Evolutionary conservation across 352 stramenopile species (phyloP).

Genomic region (Phytophthora crassamura): DNA sequence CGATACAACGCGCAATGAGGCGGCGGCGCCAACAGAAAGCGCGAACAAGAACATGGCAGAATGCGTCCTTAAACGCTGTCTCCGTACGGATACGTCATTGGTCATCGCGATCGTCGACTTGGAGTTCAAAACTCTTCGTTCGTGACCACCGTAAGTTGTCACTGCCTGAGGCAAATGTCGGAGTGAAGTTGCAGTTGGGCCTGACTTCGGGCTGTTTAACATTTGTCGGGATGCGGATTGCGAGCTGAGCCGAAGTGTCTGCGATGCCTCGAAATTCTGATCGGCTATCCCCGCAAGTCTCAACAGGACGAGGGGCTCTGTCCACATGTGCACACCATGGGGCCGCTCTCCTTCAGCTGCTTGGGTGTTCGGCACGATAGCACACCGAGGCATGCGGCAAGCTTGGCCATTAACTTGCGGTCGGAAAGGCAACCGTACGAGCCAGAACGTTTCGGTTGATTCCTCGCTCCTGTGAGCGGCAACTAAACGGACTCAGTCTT

Average conservation of each 20-base stretch:
- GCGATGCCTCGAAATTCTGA: slow-evolving; percentile 21
- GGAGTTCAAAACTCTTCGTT: too few relatives aligned
- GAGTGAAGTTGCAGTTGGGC: slow-evolving; percentile 13
- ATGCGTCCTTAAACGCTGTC: background rate
- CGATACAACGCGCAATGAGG: slow-evolving; percentile 2
- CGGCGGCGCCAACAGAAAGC: background rate
- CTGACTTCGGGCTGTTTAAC: slow-evolving; percentile 19
- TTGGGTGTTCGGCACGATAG: slow-evolving; percentile 17
- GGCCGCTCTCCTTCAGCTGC: slow-evolving; percentile 18
- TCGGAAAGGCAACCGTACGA: too few relatives aligned
- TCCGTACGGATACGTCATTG: background rate
- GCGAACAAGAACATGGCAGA: background rate
- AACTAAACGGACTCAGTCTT: too few relatives aligned
- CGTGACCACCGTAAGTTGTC: background rate
- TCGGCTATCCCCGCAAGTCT: slow-evolving; percentile 23
- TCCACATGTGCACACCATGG: background rate
- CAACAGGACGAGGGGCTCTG: slow-evolving; percentile 17
- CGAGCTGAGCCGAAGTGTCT: background rate
- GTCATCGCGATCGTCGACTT: slow-evolving; percentile 9
- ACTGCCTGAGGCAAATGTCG: slow-evolving; percentile 17
- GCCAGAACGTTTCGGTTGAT: too few relatives aligned
- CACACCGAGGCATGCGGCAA: background rate
- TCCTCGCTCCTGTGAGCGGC: too few relatives aligned
- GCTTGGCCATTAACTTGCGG: too few relatives aligned
- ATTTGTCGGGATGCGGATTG: too few relatives aligned